phyloP scores from a whole-genome alignment of 2,329 filamentous ascomycete species.

The Fusarium brevicatenulatum region DNA sequence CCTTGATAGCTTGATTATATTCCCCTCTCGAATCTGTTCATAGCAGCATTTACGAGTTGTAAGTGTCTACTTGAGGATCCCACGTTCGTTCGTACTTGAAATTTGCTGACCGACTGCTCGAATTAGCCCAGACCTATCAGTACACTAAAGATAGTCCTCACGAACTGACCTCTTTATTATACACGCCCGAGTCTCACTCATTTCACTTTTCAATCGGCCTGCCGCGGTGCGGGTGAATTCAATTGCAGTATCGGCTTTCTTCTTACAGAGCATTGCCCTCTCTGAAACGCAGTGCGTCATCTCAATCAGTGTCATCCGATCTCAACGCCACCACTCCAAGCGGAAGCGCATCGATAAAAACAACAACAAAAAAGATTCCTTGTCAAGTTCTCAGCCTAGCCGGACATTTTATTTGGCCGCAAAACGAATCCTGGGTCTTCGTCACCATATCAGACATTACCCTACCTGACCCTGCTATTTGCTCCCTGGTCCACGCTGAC shows the following conservation, averaged over 20 bases:
- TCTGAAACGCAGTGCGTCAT: slow-evolving; percentile 23
- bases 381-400: slow-evolving; percentile 1
- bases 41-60: not conserved
- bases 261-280: slow-evolving; percentile 4
- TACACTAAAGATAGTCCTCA: not conserved
- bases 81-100: not conserved
- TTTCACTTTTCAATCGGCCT: not conserved
- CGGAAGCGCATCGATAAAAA: not conserved
- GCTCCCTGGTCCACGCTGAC: slow-evolving; percentile 32
- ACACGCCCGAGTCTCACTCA: not conserved
- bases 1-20: not conserved
- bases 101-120: not conserved
- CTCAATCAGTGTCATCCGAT: slow-evolving; percentile 18
- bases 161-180: slow-evolving; percentile 9
- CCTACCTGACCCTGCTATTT: slow-evolving; percentile 15
- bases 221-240: not conserved
- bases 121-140: not conserved
- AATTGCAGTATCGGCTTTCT: not conserved
- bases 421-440: slow-evolving; percentile 14
- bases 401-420: slow-evolving; percentile 10
- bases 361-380: not conserved
- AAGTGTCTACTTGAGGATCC: not conserved
- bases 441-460: slow-evolving; percentile 5
- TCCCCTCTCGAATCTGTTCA: not conserved
- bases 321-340: slow-evolving; percentile 8